Conservation (phyloP, 257 asterid species). For the Scutellaria minor region DNA sequence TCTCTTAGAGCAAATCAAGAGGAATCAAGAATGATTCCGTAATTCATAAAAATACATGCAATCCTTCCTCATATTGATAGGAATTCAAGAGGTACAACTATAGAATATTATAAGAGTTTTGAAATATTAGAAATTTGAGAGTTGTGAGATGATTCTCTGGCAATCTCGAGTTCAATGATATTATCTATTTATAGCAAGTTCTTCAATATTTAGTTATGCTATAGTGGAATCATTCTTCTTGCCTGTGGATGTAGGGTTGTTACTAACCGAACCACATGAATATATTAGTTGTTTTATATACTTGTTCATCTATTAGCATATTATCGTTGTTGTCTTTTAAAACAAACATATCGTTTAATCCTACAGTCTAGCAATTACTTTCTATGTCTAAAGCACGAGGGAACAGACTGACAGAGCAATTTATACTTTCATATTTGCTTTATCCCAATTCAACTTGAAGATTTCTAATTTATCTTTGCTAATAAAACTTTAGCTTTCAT, state of each 20-base stretch:
- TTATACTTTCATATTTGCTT: background rate
- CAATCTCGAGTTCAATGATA: background rate
- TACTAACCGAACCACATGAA: background rate
- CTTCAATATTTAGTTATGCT: background rate
- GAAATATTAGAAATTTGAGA: background rate
- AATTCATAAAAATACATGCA: background rate
- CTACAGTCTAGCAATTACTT: background rate
- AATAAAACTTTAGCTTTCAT: constrained; percentile 1
- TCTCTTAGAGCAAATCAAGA: too few relatives aligned
- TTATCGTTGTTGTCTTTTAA: background rate
- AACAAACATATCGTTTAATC: background rate
- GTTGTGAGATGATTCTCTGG: background rate
- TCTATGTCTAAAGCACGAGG: background rate
- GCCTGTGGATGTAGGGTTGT: background rate
- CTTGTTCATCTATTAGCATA: background rate
- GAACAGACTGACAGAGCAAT: background rate
- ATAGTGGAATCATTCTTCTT: background rate
- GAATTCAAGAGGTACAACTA: background rate
- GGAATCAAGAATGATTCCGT: background rate
- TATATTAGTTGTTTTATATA: background rate
- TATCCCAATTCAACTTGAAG: constrained; percentile 4
- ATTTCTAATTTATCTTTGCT: background rate
- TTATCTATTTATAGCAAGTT: too few relatives aligned
- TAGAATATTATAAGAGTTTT: background rate
- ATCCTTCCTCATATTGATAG: background rate